phyloP scores from a whole-genome alignment of 2,329 filamentous ascomycete species.

The Xylaria sp. region DNA sequence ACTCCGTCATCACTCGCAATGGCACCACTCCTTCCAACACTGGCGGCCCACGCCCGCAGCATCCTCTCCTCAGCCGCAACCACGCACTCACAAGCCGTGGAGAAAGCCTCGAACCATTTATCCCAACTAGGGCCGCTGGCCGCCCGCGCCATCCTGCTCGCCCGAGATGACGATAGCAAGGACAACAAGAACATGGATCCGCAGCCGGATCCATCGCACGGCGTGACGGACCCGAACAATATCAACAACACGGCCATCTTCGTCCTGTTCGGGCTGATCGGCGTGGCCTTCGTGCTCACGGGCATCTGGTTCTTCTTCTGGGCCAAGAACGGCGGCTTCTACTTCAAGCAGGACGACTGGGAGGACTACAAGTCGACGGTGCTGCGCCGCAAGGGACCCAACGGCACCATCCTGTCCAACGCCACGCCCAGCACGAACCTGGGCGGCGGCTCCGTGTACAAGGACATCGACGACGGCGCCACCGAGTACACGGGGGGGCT shows the following conservation, averaged over 20 bases:
- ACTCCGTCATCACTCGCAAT: constrained; percentile 36
- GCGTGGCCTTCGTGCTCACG: constrained; percentile 76
- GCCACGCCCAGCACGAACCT: constrained; percentile 84
- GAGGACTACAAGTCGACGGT: constrained; percentile 98
- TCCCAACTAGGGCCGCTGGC: constrained; percentile 55
- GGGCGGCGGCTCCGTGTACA: constrained; percentile 87
- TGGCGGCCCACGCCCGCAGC: constrained; percentile 47
- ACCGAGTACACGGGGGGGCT: constrained; percentile 54
- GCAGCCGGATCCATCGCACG: constrained; percentile 55
- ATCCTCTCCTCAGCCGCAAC: constrained; percentile 42
- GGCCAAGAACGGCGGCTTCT: constrained; percentile 95
- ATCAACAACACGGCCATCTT: constrained; percentile 80
- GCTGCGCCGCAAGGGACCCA: constrained; percentile 84
- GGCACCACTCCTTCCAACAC: constrained; percentile 48
- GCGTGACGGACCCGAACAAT: constrained; percentile 63
- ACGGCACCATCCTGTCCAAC: constrained; percentile 85
- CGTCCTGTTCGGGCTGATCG: constrained; percentile 85
- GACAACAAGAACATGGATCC: constrained; percentile 35
- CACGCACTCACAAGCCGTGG: constrained; percentile 41
- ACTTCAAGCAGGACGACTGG: constrained; percentile 88
- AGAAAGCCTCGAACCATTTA: constrained; percentile 45
- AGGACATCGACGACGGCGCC: constrained; percentile 68
- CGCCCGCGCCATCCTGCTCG: constrained; percentile 56
- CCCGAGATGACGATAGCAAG: constrained; percentile 51
- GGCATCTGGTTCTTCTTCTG: constrained; percentile 99